Evolutionary conservation across 257 asterid genomes (phyloP).

Genomic region (Nicotiana obtusifolia): DNA sequence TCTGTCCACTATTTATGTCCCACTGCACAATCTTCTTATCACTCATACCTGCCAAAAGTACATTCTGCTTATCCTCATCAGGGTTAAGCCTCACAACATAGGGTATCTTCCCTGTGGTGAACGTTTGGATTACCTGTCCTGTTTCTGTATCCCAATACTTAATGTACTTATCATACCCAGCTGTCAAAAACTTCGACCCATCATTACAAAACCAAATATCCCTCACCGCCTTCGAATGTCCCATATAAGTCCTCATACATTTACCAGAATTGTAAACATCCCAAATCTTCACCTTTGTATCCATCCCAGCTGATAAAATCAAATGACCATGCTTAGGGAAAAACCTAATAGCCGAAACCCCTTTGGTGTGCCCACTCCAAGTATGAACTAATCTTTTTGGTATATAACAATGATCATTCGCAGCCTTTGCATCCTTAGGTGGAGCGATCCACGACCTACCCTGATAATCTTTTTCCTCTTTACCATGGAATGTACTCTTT

Average conservation of each 20-base stretch:
- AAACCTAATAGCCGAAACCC: slow-evolving; percentile 93
- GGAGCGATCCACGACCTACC: slow-evolving; percentile 97
- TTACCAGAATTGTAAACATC: slow-evolving; percentile 85
- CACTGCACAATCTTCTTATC: slow-evolving; percentile 99
- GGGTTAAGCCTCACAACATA: slow-evolving; percentile 96
- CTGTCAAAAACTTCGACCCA: slow-evolving; percentile 86
- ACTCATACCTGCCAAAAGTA: slow-evolving; percentile 95
- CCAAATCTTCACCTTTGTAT: slow-evolving; percentile 95
- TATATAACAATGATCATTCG: slow-evolving; percentile 92
- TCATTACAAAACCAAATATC: slow-evolving; percentile 92
- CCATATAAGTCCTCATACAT: slow-evolving; percentile 98
- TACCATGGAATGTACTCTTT: slow-evolving; percentile 86
- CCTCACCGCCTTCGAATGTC: slow-evolving; percentile 84
- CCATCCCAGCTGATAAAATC: slow-evolving; percentile 96
- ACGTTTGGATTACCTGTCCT: slow-evolving; percentile 90
- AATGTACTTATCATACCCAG: slow-evolving; percentile 89
- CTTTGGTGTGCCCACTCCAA: slow-evolving; percentile 96
- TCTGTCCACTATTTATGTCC: slow-evolving; percentile 95
- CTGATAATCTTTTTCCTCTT: slow-evolving; percentile 94
- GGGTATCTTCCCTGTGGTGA: slow-evolving; percentile 85
- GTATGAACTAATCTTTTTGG: slow-evolving; percentile 95
- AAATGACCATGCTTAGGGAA: slow-evolving; percentile 93
- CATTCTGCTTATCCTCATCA: slow-evolving; percentile 97
- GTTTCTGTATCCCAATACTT: slow-evolving; percentile 99
- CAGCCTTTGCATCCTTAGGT: slow-evolving; percentile 93